phyloP scores from a whole-genome alignment of 1,284 basidiomycete genomes.

The Neonothopanus nambi region DNA sequence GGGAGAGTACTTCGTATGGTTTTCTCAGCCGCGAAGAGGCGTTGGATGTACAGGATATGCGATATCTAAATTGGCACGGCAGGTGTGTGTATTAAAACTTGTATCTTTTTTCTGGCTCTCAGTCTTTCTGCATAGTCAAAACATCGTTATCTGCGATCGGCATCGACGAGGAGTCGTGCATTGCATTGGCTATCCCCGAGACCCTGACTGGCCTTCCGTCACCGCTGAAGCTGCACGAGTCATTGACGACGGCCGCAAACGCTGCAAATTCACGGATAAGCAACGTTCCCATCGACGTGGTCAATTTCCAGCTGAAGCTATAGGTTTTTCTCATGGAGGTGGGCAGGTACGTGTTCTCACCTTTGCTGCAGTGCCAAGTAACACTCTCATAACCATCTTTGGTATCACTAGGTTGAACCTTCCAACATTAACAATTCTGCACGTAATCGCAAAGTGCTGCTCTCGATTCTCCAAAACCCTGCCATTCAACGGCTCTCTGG shows the following conservation, averaged over 20 bases:
- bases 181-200: background rate
- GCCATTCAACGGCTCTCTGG: background rate
- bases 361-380: too few relatives aligned
- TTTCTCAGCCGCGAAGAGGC: too few relatives aligned
- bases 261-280: background rate
- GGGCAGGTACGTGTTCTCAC: conserved; percentile 1
- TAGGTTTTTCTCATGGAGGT: background rate
- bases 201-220: background rate
- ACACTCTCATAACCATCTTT: too few relatives aligned
- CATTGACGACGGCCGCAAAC: background rate
- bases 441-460: background rate
- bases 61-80: too few relatives aligned
- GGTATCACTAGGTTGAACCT: background rate
- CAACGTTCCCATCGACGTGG: background rate
- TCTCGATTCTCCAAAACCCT: background rate
- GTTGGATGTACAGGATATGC: too few relatives aligned
- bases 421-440: background rate
- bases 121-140: background rate
- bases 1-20: too few relatives aligned
- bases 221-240: background rate
- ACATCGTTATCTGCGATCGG: background rate
- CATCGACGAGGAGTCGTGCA: background rate
- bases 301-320: background rate
- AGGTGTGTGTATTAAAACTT: background rate
- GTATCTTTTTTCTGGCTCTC: background rate